Conservation (phyloP, 371 early-diverging fungal species). For the Mucor indicus region DNA sequence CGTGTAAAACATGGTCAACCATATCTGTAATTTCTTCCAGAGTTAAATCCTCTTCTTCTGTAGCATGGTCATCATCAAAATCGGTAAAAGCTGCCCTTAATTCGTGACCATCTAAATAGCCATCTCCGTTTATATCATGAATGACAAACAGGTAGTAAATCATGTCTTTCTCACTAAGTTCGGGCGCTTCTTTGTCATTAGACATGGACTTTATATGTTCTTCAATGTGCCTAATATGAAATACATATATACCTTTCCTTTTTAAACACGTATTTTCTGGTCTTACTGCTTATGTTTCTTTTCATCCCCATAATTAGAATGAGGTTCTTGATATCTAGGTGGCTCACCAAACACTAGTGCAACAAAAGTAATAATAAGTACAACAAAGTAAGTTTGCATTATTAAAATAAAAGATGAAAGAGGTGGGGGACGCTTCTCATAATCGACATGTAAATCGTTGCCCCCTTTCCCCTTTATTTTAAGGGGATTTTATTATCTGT, state of each 20-base stretch:
- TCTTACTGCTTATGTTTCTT: slow-evolving; percentile 23
- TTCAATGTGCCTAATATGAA: slow-evolving; percentile 20
- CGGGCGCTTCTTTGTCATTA: slow-evolving; percentile 7
- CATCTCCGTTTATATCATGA: slow-evolving; percentile 50
- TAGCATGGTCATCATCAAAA: slow-evolving; percentile 24
- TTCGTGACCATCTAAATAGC: slow-evolving; percentile 70
- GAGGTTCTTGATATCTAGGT: slow-evolving; percentile 8
- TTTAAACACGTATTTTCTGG: not conserved
- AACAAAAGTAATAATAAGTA: not conserved
- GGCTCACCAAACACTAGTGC: too few relatives aligned
- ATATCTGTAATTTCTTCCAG: slow-evolving; percentile 42
- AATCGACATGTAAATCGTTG: too few relatives aligned
- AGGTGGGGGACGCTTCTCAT: too few relatives aligned
- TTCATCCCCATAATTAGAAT: slow-evolving; percentile 29
- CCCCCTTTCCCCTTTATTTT: too few relatives aligned
- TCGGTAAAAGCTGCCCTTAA: slow-evolving; percentile 56
- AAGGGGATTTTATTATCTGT: too few relatives aligned
- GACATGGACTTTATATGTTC: slow-evolving; percentile 23
- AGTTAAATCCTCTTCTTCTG: slow-evolving; percentile 14
- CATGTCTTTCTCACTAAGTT: slow-evolving; percentile 45
- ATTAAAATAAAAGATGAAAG: not conserved
- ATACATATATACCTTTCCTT: not conserved
- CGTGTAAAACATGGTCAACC: slow-evolving; percentile 63
- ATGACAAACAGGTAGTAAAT: slow-evolving; percentile 35
- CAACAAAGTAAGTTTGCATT: not conserved